Conservation (phyloP, 2,329 filamentous ascomycete genomes). For the Rugonectria rugulosa region DNA sequence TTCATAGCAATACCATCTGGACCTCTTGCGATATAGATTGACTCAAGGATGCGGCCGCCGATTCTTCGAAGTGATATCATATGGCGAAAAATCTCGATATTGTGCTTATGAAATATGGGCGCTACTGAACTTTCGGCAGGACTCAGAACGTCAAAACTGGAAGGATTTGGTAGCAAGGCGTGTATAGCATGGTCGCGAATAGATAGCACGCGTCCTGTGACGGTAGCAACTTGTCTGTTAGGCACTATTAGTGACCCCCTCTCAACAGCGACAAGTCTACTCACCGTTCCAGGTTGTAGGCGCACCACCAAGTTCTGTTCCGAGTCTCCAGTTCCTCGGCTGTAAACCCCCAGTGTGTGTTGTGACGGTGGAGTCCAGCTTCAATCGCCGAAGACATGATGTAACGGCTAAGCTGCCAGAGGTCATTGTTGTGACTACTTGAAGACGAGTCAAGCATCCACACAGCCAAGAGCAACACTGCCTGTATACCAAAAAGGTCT, state of each 20-base stretch:
- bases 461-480: conserved; percentile 30
- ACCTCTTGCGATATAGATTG: conserved; percentile 34
- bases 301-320: conserved; percentile 36
- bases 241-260: not conserved
- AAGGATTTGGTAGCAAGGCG: conserved; percentile 22
- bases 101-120: conserved; percentile 23
- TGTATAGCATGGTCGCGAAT: conserved; percentile 35
- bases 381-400: conserved; percentile 38
- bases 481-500: conserved; percentile 30
- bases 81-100: conserved; percentile 17
- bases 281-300: conserved; percentile 32
- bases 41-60: conserved; percentile 35
- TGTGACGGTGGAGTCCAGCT: conserved; percentile 34
- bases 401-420: conserved; percentile 39
- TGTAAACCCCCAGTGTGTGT: conserved; percentile 26
- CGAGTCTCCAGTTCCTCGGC: conserved; percentile 32
- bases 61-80: conserved; percentile 29
- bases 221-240: conserved; percentile 27
- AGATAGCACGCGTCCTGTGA: conserved; percentile 34
- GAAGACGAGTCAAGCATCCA: conserved; percentile 36
- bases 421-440: conserved; percentile 30
- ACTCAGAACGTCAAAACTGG: conserved; percentile 24
- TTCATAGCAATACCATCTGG: conserved; percentile 28
- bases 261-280: not conserved
- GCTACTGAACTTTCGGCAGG: conserved; percentile 17